phyloP scores from a whole-genome alignment of 1,284 basidiomycete species.

The Trichosporon coremiiforme region DNA sequence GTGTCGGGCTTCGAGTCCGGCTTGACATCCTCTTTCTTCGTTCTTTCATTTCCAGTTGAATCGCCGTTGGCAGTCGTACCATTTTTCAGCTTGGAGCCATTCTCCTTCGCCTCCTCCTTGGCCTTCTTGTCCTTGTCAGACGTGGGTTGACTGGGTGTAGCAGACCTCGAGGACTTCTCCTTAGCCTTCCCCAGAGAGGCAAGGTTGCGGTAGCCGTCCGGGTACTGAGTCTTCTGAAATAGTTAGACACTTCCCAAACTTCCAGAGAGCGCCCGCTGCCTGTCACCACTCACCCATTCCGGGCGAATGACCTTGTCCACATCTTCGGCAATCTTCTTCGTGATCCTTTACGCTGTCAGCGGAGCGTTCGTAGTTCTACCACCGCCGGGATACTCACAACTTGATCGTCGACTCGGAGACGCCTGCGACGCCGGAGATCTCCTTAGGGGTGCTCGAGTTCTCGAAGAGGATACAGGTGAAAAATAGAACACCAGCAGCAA shows the following conservation, averaged over 20 bases:
- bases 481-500: conserved; percentile 93
- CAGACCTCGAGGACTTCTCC: conserved; percentile 19
- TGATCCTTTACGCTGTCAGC: conserved; percentile 50
- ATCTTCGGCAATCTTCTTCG: conserved; percentile 46
- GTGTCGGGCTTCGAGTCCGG: not conserved
- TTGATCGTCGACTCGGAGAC: conserved; percentile 98
- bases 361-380: too few species aligned
- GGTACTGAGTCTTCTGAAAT: not conserved
- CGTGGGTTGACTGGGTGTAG: conserved; percentile 10
- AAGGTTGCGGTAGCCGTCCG: conserved; percentile 15
- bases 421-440: conserved; percentile 90
- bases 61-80: conserved; percentile 4
- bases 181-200: conserved; percentile 25
- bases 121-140: conserved; percentile 26
- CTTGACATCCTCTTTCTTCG: not conserved
- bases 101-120: conserved; percentile 6
- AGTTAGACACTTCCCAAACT: not conserved
- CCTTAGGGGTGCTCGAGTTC: conserved; percentile 71
- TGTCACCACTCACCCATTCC: conserved; percentile 49
- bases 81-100: conserved; percentile 9
- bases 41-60: not conserved
- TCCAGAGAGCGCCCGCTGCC: too few species aligned
- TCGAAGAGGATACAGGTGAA: conserved; percentile 84
- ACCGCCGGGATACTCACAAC: conserved; percentile 56
- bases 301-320: conserved; percentile 48